Percentiles rank a stretch among this genome's conserved stretches.
These are phyloP conservation scores for Pythium chondricola DNA, from an alignment of 352 stramenopile species.

Conservation along the genomic window DNA sequence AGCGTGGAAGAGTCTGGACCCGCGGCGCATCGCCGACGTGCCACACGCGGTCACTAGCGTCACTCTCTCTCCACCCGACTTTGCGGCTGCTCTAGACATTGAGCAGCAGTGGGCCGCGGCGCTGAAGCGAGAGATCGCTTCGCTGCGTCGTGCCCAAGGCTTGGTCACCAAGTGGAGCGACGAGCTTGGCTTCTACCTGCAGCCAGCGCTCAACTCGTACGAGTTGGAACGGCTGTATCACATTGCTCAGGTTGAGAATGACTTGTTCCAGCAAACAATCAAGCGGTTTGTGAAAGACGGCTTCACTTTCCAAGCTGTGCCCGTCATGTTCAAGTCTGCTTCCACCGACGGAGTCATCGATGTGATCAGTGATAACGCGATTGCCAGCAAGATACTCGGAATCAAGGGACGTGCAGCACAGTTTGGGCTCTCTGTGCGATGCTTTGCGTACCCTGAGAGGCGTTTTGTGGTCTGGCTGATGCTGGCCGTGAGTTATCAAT, in stretches of 20 bases:
- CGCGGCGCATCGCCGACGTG: conserved; percentile 37
- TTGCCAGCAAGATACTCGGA: conserved; percentile 53
- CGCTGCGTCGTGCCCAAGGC: conserved; percentile 33
- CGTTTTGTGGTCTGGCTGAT: conserved; percentile 75
- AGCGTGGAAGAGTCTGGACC: conserved; percentile 57
- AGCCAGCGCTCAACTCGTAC: conserved; percentile 84
- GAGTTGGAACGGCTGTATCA: conserved; percentile 76
- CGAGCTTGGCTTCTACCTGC: conserved; percentile 69
- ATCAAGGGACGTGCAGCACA: conserved; percentile 50
- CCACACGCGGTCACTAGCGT: conserved; percentile 25
- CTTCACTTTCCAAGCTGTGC: conserved; percentile 85
- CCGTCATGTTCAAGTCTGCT: conserved; percentile 44
- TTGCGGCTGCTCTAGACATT: conserved; percentile 17
- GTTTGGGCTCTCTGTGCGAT: conserved; percentile 68
- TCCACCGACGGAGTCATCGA: conserved; percentile 29
- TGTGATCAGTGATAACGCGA: conserved; percentile 34
- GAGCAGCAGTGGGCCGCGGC: conserved; percentile 45
- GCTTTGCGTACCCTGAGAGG: conserved; percentile 77
- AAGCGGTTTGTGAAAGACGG: conserved; percentile 69
- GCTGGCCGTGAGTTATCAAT: conserved; percentile 69
- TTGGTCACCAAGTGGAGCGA: conserved; percentile 70
- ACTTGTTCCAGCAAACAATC: conserved; percentile 79
- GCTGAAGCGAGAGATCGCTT: conserved; percentile 35
- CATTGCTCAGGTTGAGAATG: conserved; percentile 61
- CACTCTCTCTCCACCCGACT: conserved; percentile 27